Base-by-base conservation (phyloP, 1,139 yeast species). In the Barnettozyma hawaiiensis region DNA sequence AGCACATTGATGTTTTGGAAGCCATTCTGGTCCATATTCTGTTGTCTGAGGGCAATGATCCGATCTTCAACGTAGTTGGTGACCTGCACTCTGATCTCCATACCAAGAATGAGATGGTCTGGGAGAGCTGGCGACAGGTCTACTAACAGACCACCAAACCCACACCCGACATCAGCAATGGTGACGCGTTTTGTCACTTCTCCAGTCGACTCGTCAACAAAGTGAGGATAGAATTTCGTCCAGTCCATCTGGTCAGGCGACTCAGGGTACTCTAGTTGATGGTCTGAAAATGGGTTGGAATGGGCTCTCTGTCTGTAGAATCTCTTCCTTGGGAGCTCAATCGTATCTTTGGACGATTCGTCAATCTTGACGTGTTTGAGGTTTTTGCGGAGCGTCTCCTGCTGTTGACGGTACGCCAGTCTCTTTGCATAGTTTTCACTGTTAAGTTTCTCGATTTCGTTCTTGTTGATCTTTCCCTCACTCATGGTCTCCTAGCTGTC, bases 51-150 rank as follows among this genome's bases (percentile, higher is more conserved):
- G 1, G 97, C 97, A 49, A 87, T 76, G 51, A 92, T 89, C 57
- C 97, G 72, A 63, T 94, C 98, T 63, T 92, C 96, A 18, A 92
- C 98, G 60, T 90, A 92, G 56, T 92, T 89, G 2, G 98, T 90
- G 39, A 92, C 98, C 64, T 92, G 99, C 15, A 89, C 96, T 58
- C 99, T 76, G 58, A 92, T 94, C 65, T 92, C 99, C 96, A 90
- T 87, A 18, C 97, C 97, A 41, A 92, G 70, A 40, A 89, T 81
- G 57, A 86, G 69, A 19, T 73, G 75, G 4, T 83, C 75, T 1
- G 94, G 90, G 50, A 83, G 83, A 43, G 69, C 78, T 2, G 90
- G 85, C 2, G 96, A 84, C 45, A 92, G 71, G 40, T 87, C 84
- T 38, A 85, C 79, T 57, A 87, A 63, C 47, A 92, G 71, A 0